phyloP scores from a whole-genome alignment of 495 filamentous ascomycete species.

The Penicillium subrubescens region DNA sequence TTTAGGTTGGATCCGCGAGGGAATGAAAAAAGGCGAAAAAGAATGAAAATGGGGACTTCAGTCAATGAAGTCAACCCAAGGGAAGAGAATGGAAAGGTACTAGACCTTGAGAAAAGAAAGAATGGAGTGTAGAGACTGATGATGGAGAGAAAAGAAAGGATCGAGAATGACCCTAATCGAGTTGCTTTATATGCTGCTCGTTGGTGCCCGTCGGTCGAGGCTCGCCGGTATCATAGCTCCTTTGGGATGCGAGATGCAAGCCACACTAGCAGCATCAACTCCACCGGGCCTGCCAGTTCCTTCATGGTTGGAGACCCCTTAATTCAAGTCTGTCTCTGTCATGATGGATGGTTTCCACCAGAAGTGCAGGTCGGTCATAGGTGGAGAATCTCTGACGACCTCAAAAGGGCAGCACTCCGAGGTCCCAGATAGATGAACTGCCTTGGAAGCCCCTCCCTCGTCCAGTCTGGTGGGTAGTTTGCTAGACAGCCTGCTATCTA shows the following conservation, averaged over 20 bases:
- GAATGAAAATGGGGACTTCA: conserved; percentile 41
- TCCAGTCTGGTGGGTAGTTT: conserved; percentile 8
- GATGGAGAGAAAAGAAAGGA: conserved; percentile 21
- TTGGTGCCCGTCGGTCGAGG: conserved; percentile 1
- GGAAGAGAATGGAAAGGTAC: conserved; percentile 43
- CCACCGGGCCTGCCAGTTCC: conserved; percentile 25
- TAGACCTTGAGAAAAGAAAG: conserved; percentile 36
- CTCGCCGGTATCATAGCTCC: conserved; percentile 17
- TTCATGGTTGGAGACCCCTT: conserved; percentile 20
- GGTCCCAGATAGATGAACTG: conserved; percentile 45
- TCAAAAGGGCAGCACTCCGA: conserved; percentile 22
- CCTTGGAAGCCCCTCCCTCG: conserved; percentile 7
- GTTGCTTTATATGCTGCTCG: conserved; percentile 25
- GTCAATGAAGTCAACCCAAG: conserved; percentile 43
- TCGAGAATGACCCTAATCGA: background rate
- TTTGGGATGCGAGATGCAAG: conserved; percentile 13
- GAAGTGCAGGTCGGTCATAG: conserved; percentile 22
- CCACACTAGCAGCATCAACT: conserved; percentile 10
- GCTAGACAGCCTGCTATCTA: background rate
- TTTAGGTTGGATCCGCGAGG: conserved; percentile 16
- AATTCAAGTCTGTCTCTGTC: conserved; percentile 27
- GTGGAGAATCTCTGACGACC: conserved; percentile 28
- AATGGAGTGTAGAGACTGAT: conserved; percentile 39
- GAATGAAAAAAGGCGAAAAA: conserved; percentile 25
- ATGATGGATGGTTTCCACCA: conserved; percentile 17